Conservation (phyloP, 176 grass and related monocot genomes). For the Lolium perenne region DNA sequence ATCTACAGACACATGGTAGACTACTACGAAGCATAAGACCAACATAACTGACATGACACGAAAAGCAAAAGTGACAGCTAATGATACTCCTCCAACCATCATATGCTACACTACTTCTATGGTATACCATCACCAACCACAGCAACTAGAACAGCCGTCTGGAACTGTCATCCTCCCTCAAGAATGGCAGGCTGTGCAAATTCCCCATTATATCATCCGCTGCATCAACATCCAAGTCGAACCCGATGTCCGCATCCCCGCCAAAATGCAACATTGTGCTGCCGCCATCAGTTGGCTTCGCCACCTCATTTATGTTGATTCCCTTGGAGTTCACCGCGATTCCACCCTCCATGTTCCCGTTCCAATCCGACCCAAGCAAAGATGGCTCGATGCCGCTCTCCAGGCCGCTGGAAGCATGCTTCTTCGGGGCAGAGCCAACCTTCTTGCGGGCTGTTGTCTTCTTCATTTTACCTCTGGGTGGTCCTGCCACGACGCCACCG, state of each 20-base stretch:
- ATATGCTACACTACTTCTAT: slow-evolving; percentile 46
- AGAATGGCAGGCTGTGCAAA: slow-evolving; percentile 89
- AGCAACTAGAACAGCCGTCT: slow-evolving; percentile 64
- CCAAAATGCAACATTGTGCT: slow-evolving; percentile 41
- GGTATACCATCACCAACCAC: slow-evolving; percentile 43
- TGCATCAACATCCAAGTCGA: slow-evolving; percentile 85
- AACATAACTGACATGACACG: slow-evolving; percentile 21
- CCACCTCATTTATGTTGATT: slow-evolving; percentile 94
- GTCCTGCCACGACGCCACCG: slow-evolving; percentile 2
- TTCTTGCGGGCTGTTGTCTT: slow-evolving; percentile 92
- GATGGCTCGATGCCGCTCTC: slow-evolving; percentile 38
- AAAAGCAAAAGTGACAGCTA: slow-evolving; percentile 8
- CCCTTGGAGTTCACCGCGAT: slow-evolving; percentile 41
- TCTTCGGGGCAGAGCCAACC: slow-evolving; percentile 57
- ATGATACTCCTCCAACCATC: slow-evolving; percentile 48
- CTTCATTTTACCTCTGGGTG: slow-evolving; percentile 58
- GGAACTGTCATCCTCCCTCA: slow-evolving; percentile 82
- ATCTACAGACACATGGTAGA: slow-evolving; percentile 38
- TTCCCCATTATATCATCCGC: slow-evolving; percentile 88
- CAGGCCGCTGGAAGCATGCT: slow-evolving; percentile 11
- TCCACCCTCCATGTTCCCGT: slow-evolving; percentile 36
- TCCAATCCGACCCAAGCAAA: slow-evolving; percentile 29
- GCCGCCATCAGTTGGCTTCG: slow-evolving; percentile 57
- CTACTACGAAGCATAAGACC: slow-evolving; percentile 10
- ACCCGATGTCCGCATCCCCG: slow-evolving; percentile 61